These are phyloP conservation scores for Suillus brevipes DNA, from an alignment of 768 basidiomycete species.

Conservation along the genomic window DNA sequence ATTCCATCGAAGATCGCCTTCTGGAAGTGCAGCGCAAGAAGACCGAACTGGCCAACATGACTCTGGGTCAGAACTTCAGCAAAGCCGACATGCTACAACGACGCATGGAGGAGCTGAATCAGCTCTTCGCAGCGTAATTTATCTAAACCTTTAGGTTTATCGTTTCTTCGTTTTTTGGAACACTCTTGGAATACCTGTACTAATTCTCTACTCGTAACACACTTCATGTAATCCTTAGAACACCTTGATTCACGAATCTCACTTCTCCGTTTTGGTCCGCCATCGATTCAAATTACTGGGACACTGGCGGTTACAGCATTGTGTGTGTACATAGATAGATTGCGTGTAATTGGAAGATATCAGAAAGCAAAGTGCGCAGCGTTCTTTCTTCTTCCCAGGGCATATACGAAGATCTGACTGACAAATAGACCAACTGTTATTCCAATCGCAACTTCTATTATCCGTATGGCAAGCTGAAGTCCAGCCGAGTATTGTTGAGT, in stretches of 20 bases:
- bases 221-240: slow-evolving; percentile 34
- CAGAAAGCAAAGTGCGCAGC: slow-evolving; percentile 76
- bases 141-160: slow-evolving; percentile 20
- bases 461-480: slow-evolving; percentile 75
- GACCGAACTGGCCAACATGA: slow-evolving; percentile 91
- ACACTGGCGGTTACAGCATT: not conserved
- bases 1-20: slow-evolving; percentile 90
- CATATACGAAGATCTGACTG: slow-evolving; percentile 74
- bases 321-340: slow-evolving; percentile 3
- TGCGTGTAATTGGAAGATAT: slow-evolving; percentile 15
- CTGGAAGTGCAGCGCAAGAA: slow-evolving; percentile 95
- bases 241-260: slow-evolving; percentile 1
- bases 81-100: slow-evolving; percentile 86
- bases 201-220: slow-evolving; percentile 32
- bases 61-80: slow-evolving; percentile 81
- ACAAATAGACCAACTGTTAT: slow-evolving; percentile 84
- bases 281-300: slow-evolving; percentile 5
- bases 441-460: slow-evolving; percentile 83
- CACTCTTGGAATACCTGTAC: slow-evolving; percentile 20
- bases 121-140: slow-evolving; percentile 61
- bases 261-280: not conserved
- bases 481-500: slow-evolving; percentile 74
- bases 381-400: slow-evolving; percentile 72
- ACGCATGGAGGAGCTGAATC: slow-evolving; percentile 83
- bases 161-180: slow-evolving; percentile 16